phyloP scores from a whole-genome alignment of 768 basidiomycete species.

The Suillus luteus region DNA sequence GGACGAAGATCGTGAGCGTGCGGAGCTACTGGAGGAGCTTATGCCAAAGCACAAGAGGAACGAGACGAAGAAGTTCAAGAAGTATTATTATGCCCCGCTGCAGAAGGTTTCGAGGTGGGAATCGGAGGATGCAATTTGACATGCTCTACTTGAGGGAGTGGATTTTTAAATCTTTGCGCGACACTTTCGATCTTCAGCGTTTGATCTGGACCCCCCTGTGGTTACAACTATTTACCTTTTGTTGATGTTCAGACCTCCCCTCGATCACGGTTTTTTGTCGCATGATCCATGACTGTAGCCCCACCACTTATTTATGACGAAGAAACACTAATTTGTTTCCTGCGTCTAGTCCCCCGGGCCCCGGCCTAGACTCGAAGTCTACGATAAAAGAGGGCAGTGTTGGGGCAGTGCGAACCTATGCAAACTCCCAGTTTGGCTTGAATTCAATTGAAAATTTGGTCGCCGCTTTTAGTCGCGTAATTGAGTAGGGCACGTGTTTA shows the following conservation, averaged over 20 bases:
- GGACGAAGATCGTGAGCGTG: slow-evolving; percentile 73
- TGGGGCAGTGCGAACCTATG: not conserved
- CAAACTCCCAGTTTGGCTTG: not conserved
- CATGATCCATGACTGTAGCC: not conserved
- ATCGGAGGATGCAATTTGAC: slow-evolving; percentile 55
- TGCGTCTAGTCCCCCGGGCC: not conserved
- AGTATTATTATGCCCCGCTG: slow-evolving; percentile 80
- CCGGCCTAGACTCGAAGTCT: not conserved
- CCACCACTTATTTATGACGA: not conserved
- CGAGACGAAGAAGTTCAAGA: slow-evolving; percentile 83
- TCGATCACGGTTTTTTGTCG: not conserved
- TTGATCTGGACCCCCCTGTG: not conserved
- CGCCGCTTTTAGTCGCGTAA: not conserved
- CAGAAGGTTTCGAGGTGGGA: slow-evolving; percentile 76
- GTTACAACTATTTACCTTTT: not conserved
- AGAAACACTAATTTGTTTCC: slow-evolving; percentile 4
- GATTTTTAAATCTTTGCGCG: not conserved
- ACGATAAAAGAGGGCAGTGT: not conserved
- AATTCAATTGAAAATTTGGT: slow-evolving; percentile 3
- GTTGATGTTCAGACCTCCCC: not conserved
- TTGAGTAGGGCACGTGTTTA: not conserved
- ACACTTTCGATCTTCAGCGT: not conserved
- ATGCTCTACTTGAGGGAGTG: not conserved
- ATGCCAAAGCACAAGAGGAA: slow-evolving; percentile 77
- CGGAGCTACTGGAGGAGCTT: slow-evolving; percentile 63